Base-by-base conservation (phyloP, 2,329 filamentous ascomycete species). In the Talaromyces islandicus region DNA sequence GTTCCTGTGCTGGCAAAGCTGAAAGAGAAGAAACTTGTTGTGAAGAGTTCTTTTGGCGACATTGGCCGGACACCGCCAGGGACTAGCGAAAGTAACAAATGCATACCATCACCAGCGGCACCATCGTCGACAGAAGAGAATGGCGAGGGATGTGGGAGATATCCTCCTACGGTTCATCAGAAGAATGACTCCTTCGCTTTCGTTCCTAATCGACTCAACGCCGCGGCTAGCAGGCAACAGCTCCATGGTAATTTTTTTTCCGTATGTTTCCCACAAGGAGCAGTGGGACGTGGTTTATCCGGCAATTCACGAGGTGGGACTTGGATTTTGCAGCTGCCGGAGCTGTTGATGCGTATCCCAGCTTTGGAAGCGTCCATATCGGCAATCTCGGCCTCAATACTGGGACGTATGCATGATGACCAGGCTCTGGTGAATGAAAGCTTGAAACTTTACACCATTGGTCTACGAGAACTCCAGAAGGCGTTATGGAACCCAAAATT, bases 381-480 rank as follows among this genome's bases (percentile, higher is more conserved):
- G 30, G 69, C 71, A 12, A 56, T 74, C 11, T 67, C 68, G 50
- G 66, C 69, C 7, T 65, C 69, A 0, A 66, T 66, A 48, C 53
- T 74, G 11, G 70, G 71, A 4, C 64, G 69, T 19, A 32, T 67
- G 9, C 57, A 67, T 54, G 24, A 58, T 41, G 62, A 69, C 43
- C 54, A 60, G 1, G 32, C 48, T 3, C 43, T 72, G 6, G 46
- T 61, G 7, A 62, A 64, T 9, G 63, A 69, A 56, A 73, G 74
- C 57, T 61, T 70, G 7, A 71, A 66, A 21, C 64, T 74, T 27
- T 76, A 77, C 57, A 70, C 68, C 1, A 65, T 65, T 41, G 73
- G 68, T 0, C 67, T 77, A 6, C 70, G 66, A 41, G 68, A 76
- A 48, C 63, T 77, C 24, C 73, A 75, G 56, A 67, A 64, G 19